These are phyloP conservation scores for Leccinum pseudoinsigne DNA, from an alignment of 1,284 basidiomycete genomes.

Conservation along the genomic window DNA sequence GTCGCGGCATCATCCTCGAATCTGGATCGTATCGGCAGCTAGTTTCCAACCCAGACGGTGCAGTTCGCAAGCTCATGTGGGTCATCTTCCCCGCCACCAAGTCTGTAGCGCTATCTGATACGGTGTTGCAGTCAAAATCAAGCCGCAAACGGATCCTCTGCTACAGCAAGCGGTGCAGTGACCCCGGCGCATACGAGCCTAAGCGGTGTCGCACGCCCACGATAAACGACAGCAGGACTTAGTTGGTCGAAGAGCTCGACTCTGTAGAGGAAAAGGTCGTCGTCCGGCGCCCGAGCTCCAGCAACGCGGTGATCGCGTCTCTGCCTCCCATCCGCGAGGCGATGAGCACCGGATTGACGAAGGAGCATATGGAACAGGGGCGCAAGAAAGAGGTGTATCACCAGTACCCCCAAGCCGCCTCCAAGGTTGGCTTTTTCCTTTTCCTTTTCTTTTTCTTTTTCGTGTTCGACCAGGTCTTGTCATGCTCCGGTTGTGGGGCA, in stretches of 20 bases:
- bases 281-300: conserved; percentile 43
- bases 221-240: conserved; percentile 19
- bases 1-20: conserved; percentile 85
- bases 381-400: conserved; percentile 75
- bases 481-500: too few relatives aligned
- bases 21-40: conserved; percentile 68
- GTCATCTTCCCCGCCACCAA: conserved; percentile 25
- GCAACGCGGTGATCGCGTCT: conserved; percentile 42
- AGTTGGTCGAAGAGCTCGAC: conserved; percentile 23
- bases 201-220: conserved; percentile 42
- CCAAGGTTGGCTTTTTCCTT: conserved; percentile 49
- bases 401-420: conserved; percentile 81
- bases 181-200: conserved; percentile 51
- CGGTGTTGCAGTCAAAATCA: conserved; percentile 16
- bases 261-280: conserved; percentile 19
- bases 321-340: conserved; percentile 39
- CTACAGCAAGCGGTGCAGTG: conserved; percentile 48
- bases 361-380: conserved; percentile 85
- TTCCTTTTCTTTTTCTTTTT: conserved; percentile 54
- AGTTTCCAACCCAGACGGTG: conserved; percentile 62
- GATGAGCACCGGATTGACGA: conserved; percentile 48
- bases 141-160: conserved; percentile 41
- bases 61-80: conserved; percentile 83
- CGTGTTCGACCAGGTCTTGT: conserved; percentile 39
- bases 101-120: not conserved